Evolutionary conservation across 139 green algal genomes (phyloP).

Genomic region (Desmodesmus armatus): DNA sequence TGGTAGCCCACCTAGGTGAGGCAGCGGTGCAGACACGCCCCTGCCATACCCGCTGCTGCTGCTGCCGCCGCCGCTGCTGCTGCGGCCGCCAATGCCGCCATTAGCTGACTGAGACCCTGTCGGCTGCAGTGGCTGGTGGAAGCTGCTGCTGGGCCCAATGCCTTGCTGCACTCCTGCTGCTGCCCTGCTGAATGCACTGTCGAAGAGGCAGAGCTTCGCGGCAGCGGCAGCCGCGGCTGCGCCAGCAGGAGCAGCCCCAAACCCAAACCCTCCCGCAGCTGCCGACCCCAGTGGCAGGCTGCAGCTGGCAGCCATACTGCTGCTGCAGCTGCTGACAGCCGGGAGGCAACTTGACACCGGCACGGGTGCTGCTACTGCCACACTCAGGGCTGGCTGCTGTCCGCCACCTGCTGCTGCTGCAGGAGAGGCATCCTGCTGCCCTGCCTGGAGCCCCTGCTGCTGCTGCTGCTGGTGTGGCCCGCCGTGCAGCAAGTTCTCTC

Average conservation of each 20-base stretch:
- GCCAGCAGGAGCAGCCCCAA: too few species aligned
- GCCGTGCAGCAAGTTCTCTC: not conserved
- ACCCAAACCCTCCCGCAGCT: not conserved
- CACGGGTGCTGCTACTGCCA: not conserved
- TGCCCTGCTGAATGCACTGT: not conserved
- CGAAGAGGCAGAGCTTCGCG: too few species aligned
- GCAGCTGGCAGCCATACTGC: not conserved
- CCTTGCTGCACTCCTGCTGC: too few species aligned
- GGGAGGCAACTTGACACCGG: not conserved
- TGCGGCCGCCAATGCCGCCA: too few species aligned
- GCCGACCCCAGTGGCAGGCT: not conserved
- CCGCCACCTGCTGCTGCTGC: too few species aligned
- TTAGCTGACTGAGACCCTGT: too few species aligned
- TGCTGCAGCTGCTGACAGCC: not conserved
- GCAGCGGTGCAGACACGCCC: too few species aligned
- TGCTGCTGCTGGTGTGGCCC: conserved; percentile 22
- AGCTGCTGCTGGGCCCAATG: too few species aligned
- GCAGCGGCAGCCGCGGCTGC: too few species aligned
- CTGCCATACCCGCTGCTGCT: not conserved
- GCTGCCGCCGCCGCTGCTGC: too few species aligned
- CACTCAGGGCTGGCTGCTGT: not conserved
- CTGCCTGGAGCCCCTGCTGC: not conserved
- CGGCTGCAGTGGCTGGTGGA: too few species aligned
- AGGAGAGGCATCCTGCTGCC: not conserved
- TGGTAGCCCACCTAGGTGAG: too few species aligned